Base-by-base conservation (phyloP, 768 basidiomycete species). In the Infundibulicybe gibba region DNA sequence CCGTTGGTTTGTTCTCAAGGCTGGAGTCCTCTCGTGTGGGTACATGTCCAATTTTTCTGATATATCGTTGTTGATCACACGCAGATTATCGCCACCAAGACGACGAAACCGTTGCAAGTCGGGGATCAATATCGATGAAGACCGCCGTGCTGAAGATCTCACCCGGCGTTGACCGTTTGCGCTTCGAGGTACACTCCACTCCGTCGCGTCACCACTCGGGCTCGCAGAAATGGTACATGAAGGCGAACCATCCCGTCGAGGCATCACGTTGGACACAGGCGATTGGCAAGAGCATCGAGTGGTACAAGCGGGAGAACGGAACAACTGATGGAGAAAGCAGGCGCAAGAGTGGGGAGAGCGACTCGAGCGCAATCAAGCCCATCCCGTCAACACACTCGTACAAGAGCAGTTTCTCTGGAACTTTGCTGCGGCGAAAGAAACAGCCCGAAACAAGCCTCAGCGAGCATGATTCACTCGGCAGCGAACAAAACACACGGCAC, bases 1-100 rank as follows among this genome's bases (percentile, higher is more conserved):
- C 0, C 75, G 94, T 1, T 97, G 93, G 92, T 95, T 97, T 58
- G 90, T 95, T 0, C 76, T 97, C 15, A 85, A 89, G 57, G 79
- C 86, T 45, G 94, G 92, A 0, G 72, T 88, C 19, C 63, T 94
- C n/a, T 90, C 88, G 14, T 93, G 90, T 25, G 25, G 25, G 25
- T 90, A 60, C 19, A 87, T 77, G 31, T 13, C 42, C 14, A 34
- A 31, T 16, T 35, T 17, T 38, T 41, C 17, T 15, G 20, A 25
- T 39, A 47, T 17, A 30, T 41, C 40, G 32, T 32, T 20, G 38
- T 45, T 40, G 40, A 37, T 32, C 48, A 9, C 43, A 12, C n/a
- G 2, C 48, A 79, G 87, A 92, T 63, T 97, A 90, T 60, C 85
- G 88, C 14, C 85, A 87, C 54, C 89, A 93, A 59, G 90, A 91